Conservation (phyloP, 2,329 filamentous ascomycete genomes). For the Apiospora malaysiana region DNA sequence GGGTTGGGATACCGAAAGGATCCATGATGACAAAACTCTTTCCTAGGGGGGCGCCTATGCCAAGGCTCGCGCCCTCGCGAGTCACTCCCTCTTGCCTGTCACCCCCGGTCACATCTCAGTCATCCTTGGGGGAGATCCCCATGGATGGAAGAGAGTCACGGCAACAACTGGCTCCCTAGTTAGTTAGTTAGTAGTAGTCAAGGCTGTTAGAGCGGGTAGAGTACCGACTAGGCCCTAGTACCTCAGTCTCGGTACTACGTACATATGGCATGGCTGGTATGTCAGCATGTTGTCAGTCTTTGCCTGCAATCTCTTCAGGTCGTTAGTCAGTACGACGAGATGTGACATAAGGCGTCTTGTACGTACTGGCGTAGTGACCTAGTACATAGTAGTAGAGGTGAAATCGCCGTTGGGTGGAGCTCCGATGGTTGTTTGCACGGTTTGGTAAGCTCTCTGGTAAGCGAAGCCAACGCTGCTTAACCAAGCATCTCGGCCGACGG, state of each 20-base stretch:
- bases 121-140: background rate
- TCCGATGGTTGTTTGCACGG: background rate
- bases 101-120: background rate
- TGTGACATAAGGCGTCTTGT: background rate
- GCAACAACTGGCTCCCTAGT: background rate
- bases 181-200: too few relatives aligned
- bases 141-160: background rate
- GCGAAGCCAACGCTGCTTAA: background rate
- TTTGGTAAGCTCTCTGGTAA: slow-evolving; percentile 8
- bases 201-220: background rate
- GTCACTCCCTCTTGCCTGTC: background rate
- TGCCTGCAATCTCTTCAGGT: slow-evolving; percentile 5
- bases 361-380: background rate
- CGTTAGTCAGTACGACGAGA: slow-evolving; percentile 4
- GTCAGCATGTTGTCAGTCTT: background rate
- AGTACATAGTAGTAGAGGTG: too few relatives aligned
- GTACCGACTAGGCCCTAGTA: background rate
- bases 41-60: background rate
- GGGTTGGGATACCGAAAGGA: background rate
- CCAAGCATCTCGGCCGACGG: background rate
- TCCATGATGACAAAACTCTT: background rate
- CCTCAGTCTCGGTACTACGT: background rate
- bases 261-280: background rate
- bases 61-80: background rate
- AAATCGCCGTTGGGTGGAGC: background rate